Base-by-base conservation (phyloP, 2,329 filamentous ascomycete genomes). In the Sarocladium oryzae region DNA sequence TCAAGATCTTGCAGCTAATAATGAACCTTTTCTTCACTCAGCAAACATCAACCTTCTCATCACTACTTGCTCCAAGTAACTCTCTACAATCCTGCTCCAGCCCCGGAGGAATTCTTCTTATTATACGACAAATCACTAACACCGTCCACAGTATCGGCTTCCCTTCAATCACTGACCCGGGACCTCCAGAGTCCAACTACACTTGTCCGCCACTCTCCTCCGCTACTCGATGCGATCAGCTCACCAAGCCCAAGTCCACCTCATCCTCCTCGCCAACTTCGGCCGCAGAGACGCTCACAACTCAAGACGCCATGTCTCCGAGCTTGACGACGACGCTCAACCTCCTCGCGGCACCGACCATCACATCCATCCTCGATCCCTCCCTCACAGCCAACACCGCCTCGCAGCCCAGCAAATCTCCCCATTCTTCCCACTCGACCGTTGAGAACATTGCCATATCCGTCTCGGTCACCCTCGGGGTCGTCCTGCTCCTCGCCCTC, bases 1-100 rank as follows among this genome's bases (percentile, higher is more conserved):
- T n/a, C n/a, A n/a, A n/a, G n/a, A n/a, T n/a, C n/a, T n/a, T n/a
- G n/a, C n/a, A n/a, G n/a, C n/a, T n/a, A n/a, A n/a, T n/a, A n/a
- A n/a, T n/a, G n/a, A n/a, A n/a, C n/a, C n/a, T n/a, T n/a, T n/a
- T n/a, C n/a, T n/a, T n/a, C n/a, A 6, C 32, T 18, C 50, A 80
- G 77, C 76, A 45, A 77, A 69, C 57, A 71, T 79, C 50, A 73
- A 77, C 56, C 66, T 67, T 58, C 65, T 79, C 52, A 76, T 79
- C 63, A 75, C 72, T 57, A 62, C 65, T 51, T 81, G 77, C 52
- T 67, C 74, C 58, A 72, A 71, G 77, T 79, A 64, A 63, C 70
- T 28, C 7, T 38, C 16, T 26, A 24, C 24, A 32, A n/a, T 45
- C 24, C n/a, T 4, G 10, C 30, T 48, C 30, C 4, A 20, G 7